Evolutionary conservation across 1,139 yeast genomes (phyloP).

Genomic region (Protomyces inundatus): DNA sequence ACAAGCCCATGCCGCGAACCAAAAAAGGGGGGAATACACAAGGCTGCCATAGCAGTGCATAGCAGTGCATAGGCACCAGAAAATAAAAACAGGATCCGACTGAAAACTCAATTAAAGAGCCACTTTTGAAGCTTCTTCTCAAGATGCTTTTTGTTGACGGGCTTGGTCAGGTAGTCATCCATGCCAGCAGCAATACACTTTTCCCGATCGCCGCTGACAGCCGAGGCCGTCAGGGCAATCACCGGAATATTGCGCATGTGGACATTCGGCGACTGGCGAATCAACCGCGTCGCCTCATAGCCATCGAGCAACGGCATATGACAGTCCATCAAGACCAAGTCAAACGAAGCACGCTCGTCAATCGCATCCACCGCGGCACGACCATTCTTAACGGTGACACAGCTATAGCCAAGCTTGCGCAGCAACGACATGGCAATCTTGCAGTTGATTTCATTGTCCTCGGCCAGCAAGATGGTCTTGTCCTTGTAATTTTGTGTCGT

Average conservation of each 20-base stretch:
- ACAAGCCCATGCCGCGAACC: no score
- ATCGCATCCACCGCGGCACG: slow-evolving; percentile 32
- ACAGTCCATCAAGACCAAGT: slow-evolving; percentile 50
- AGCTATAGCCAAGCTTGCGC: slow-evolving; percentile 48
- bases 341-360: slow-evolving; percentile 41
- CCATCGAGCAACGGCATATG: slow-evolving; percentile 53
- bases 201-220: slow-evolving; percentile 53
- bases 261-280: slow-evolving; percentile 33
- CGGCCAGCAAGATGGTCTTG: slow-evolving; percentile 43
- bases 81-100: no score
- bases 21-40: no score
- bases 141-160: slow-evolving; percentile 35
- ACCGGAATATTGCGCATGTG: slow-evolving; percentile 36
- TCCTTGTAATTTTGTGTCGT: slow-evolving; percentile 16
- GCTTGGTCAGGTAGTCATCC: slow-evolving; percentile 55
- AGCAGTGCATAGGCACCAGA: no score
- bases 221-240: slow-evolving; percentile 55
- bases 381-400: slow-evolving; percentile 21
- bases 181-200: slow-evolving; percentile 50
- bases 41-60: no score
- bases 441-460: slow-evolving; percentile 51
- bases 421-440: slow-evolving; percentile 51
- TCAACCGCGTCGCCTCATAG: slow-evolving; percentile 38
- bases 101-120: slow-evolving; percentile 9
- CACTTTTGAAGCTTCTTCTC: slow-evolving; percentile 29